A percentile compares a stretch with the other conserved stretches of the same genome.
Conservation (phyloP, 768 basidiomycete genomes). For the Lentinus brumalis region DNA sequence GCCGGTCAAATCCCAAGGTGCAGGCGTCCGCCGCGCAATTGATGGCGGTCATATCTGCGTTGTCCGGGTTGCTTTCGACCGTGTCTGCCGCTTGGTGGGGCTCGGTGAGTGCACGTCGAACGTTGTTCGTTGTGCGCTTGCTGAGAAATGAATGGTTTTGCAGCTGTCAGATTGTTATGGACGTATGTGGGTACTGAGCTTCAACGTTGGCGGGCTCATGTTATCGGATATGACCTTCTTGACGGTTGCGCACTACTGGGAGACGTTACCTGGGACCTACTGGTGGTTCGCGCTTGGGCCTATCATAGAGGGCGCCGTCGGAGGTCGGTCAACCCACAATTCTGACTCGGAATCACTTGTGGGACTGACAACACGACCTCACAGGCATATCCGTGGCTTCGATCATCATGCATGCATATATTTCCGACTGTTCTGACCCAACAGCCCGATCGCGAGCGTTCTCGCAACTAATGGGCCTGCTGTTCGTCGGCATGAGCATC, state of each 20-base stretch:
- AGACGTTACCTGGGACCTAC: conserved; percentile 75
- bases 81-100: conserved; percentile 89
- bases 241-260: conserved; percentile 58
- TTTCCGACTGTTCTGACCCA: conserved; percentile 67
- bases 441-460: conserved; percentile 60
- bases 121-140: too few species aligned
- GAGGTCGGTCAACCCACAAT: conserved; percentile 50
- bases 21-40: conserved; percentile 72
- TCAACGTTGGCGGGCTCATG: conserved; percentile 61
- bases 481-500: conserved; percentile 72
- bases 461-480: conserved; percentile 64
- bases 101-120: conserved; percentile 48
- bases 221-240: conserved; percentile 68
- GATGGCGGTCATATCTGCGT: conserved; percentile 58
- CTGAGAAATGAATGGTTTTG: too few species aligned
- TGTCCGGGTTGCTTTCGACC: conserved; percentile 68
- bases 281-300: conserved; percentile 75
- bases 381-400: conserved; percentile 30
- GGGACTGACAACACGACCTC: too few species aligned
- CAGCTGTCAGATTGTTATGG: conserved; percentile 83
- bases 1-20: conserved; percentile 69
- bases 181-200: conserved; percentile 61
- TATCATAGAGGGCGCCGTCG: conserved; percentile 68
- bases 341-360: too few species aligned
- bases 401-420: conserved; percentile 63